Base-by-base conservation (phyloP, 257 asterid genomes). In the Asclepias syriaca region DNA sequence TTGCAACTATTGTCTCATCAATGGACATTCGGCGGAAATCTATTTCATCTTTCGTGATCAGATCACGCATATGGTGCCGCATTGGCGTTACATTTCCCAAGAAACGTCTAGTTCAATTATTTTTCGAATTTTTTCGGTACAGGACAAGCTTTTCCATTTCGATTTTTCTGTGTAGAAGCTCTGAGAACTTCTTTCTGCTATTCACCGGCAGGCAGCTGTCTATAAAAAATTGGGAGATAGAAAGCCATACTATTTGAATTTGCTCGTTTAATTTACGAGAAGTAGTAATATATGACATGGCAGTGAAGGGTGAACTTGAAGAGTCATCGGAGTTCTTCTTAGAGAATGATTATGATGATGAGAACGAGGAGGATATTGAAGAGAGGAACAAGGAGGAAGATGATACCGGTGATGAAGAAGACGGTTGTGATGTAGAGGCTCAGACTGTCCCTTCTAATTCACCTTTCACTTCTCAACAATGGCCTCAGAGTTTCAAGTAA, bases 401-500 rank as follows among this genome's bases (percentile, higher is more conserved):
- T 22, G 76, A 46, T 34, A 72, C 4, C 70, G 79, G 43, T 19
- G 74, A 56, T 13, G 84, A 74, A 16, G 84, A 74, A 16, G 81
- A 15, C 32, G 79, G 56, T 34, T 83, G 71, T 15, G 80, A 27
- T 32, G 69, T 39, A 53, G 76, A 66, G 39, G 57, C 71, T 66
- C 71, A 66, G 10, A 66, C 39, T 63, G 81, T 81, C 12, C 81
- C 79, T 39, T 78, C 86, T 68, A 76, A 85, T 51, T 87, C 94
- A 4, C 55, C 70, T 7, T 53, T 79, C 45, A 56, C 66, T 69
- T 84, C 96, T 29, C 96, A 84, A 64, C 95, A 87, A 72, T 93
- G 97, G 98, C 98, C 98, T 65, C 98, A 90, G 86, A 93, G 98
- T 80, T 82, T 87, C 86, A 87, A 87, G 98, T 90, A 75, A 46